These are phyloP conservation scores for Lineolata rhizophorae DNA, from an alignment of 495 filamentous ascomycete genomes.

Conservation along the genomic window DNA sequence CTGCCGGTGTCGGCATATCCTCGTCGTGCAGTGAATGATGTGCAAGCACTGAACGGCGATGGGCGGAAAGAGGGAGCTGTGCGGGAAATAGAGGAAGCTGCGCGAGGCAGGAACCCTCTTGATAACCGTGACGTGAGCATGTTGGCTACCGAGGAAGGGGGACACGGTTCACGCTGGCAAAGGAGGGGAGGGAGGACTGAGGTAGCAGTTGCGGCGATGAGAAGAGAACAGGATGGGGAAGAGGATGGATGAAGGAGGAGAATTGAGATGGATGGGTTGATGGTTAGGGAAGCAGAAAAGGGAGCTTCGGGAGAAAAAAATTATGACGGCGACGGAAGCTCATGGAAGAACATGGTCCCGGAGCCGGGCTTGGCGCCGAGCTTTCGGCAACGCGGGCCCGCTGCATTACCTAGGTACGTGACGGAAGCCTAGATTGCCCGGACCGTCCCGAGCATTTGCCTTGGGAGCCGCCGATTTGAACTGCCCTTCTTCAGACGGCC, in stretches of 20 bases:
- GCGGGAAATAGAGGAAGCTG: conserved; percentile 31
- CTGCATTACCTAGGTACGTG: too few relatives aligned
- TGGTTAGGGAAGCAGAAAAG: neutral
- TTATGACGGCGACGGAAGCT: too few relatives aligned
- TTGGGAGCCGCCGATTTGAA: too few relatives aligned
- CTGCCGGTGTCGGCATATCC: conserved; percentile 59
- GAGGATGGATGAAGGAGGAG: conserved; percentile 15
- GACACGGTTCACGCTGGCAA: too few relatives aligned
- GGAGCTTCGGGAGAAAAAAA: neutral
- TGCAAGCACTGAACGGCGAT: conserved; percentile 32
- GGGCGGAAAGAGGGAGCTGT: conserved; percentile 32
- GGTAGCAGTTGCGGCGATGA: conserved; percentile 4
- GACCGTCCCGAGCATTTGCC: too few relatives aligned
- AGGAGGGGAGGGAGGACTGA: conserved; percentile 9
- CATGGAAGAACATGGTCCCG: too few relatives aligned
- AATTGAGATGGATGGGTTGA: conserved; percentile 13
- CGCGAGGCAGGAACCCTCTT: conserved; percentile 47
- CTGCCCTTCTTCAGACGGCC: too few relatives aligned
- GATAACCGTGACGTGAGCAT: conserved; percentile 45
- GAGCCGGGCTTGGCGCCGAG: too few relatives aligned
- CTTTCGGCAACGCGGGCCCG: too few relatives aligned
- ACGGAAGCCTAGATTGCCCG: too few relatives aligned
- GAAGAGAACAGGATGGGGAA: conserved; percentile 7
- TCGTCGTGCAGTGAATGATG: too few relatives aligned
- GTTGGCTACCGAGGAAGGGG: conserved; percentile 12